A percentile compares a stretch with the other conserved stretches of the same genome.
phyloP scores from a whole-genome alignment of 2,329 filamentous ascomycete species.

The Zymoseptoria brevis region DNA sequence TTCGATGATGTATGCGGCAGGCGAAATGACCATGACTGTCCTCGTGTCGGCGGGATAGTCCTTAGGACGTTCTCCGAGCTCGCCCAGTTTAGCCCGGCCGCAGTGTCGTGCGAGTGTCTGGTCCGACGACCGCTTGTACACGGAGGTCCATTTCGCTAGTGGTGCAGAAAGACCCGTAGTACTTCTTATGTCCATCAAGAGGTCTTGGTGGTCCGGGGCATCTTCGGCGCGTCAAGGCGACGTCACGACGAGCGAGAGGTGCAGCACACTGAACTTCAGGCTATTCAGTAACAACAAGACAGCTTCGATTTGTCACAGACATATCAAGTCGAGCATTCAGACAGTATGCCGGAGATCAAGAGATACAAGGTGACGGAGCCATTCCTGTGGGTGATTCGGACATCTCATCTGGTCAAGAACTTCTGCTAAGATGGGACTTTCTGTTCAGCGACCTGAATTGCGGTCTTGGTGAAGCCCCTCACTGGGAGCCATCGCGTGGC shows the following conservation, averaged over 20 bases:
- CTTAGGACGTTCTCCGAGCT: neutral
- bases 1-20: neutral
- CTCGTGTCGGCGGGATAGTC: neutral
- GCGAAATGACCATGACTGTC: too few species aligned
- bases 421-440: neutral
- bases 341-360: conserved; percentile 27
- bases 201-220: neutral
- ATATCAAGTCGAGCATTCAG: neutral
- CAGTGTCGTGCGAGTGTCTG: neutral
- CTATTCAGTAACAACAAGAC: neutral
- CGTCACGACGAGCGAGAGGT: neutral
- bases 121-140: neutral
- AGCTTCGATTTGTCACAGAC: neutral
- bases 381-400: conserved; percentile 36
- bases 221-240: neutral
- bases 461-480: conserved; percentile 65
- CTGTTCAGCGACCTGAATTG: conserved; percentile 46
- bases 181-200: neutral
- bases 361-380: conserved; percentile 34
- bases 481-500: conserved; percentile 54
- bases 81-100: neutral
- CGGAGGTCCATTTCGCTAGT: neutral
- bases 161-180: neutral
- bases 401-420: neutral
- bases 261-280: neutral